Percentiles rank a stretch among this genome's conserved stretches.
These are phyloP conservation scores for Alternaria alternata DNA, from an alignment of 2,329 filamentous ascomycete species.

Conservation along the genomic window DNA sequence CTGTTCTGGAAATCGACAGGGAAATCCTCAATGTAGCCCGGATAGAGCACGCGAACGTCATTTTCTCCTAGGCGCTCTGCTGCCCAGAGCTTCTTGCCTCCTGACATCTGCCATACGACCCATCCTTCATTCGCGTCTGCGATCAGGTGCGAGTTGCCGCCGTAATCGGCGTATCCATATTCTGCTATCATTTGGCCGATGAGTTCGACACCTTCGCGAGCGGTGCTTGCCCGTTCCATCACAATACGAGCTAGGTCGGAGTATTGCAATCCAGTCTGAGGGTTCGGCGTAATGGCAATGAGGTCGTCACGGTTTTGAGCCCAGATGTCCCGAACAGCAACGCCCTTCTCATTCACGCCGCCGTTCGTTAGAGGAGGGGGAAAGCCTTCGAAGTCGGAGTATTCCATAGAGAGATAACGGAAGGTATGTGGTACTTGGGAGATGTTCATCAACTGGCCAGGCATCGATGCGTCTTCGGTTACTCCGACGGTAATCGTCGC, in stretches of 20 bases:
- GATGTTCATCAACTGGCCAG: constrained; percentile 46
- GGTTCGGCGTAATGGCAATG: constrained; percentile 52
- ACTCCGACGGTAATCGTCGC: constrained; percentile 56
- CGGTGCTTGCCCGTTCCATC: constrained; percentile 52
- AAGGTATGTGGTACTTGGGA: constrained; percentile 46
- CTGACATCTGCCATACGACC: constrained; percentile 49
- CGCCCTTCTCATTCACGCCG: constrained; percentile 54
- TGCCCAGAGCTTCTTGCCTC: constrained; percentile 46
- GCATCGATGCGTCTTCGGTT: constrained; percentile 50
- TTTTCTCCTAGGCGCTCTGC: constrained; percentile 44
- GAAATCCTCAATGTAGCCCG: constrained; percentile 50
- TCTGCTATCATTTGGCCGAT: constrained; percentile 52
- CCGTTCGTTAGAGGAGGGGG: constrained; percentile 56
- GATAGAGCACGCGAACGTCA: constrained; percentile 46
- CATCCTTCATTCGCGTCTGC: constrained; percentile 51
- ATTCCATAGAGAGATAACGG: constrained; percentile 50
- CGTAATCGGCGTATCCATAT: constrained; percentile 55
- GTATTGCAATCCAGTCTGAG: constrained; percentile 54
- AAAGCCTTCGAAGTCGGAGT: constrained; percentile 54
- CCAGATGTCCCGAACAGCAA: constrained; percentile 55
- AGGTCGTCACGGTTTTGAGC: constrained; percentile 52
- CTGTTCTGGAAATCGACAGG: constrained; percentile 42
- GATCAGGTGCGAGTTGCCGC: constrained; percentile 55
- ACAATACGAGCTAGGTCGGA: constrained; percentile 54
- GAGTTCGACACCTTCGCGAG: constrained; percentile 54